Percentiles rank a stretch among this genome's conserved stretches.
Conservation (phyloP, 2,329 filamentous ascomycete genomes). For the Sarocladiaceae sp. region DNA sequence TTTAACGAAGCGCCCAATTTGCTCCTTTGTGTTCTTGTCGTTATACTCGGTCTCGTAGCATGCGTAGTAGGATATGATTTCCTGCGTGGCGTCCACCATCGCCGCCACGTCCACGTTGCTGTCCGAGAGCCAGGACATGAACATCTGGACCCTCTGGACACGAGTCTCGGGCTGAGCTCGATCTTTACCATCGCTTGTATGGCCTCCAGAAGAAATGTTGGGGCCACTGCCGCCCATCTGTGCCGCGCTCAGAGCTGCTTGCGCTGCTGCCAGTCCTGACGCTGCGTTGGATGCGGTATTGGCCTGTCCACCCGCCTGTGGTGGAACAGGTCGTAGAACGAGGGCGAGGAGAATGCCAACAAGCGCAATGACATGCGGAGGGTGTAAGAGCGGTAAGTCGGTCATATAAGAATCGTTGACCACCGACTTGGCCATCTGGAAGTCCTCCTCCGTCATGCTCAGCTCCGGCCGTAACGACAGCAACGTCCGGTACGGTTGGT, state of each 20-base stretch:
- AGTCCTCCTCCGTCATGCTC: conserved; percentile 69
- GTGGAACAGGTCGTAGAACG: conserved; percentile 60
- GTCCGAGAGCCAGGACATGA: conserved; percentile 75
- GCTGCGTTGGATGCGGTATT: conserved; percentile 22
- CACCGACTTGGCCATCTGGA: conserved; percentile 69
- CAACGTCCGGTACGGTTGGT: conserved; percentile 84
- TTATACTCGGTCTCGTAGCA: conserved; percentile 51
- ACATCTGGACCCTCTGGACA: conserved; percentile 59
- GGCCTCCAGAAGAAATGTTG: not conserved
- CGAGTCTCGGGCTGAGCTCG: conserved; percentile 44
- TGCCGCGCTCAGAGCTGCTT: conserved; percentile 40
- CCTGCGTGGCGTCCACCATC: conserved; percentile 84
- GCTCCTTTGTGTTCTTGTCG: conserved; percentile 51
- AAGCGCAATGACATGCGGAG: conserved; percentile 83
- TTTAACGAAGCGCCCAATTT: conserved; percentile 54
- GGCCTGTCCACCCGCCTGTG: conserved; percentile 21
- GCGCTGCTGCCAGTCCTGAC: conserved; percentile 42
- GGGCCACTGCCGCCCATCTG: conserved; percentile 26
- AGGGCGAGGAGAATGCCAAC: conserved; percentile 79
- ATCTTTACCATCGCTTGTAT: conserved; percentile 34
- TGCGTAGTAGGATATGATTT: conserved; percentile 85
- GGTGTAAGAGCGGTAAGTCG: conserved; percentile 76
- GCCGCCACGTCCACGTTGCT: conserved; percentile 78
- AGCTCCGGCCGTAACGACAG: conserved; percentile 64
- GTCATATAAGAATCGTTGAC: conserved; percentile 93